A percentile compares a stretch with the other conserved stretches of the same genome.
Conservation (phyloP, 1,284 basidiomycete species). For the Boletus smithii region DNA sequence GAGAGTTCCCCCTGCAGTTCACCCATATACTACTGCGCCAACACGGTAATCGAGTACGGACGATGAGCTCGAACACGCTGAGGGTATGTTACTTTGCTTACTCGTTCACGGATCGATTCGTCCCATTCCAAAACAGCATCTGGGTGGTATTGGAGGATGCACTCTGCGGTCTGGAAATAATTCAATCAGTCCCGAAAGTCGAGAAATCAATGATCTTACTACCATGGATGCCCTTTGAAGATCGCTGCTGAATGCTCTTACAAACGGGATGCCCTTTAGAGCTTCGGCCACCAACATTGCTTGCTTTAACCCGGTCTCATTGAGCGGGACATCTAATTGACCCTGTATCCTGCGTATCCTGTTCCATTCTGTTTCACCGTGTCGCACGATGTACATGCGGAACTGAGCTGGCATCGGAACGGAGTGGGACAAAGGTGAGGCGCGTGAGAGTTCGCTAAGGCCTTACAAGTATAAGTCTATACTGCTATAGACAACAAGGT, state of each 20-base stretch:
- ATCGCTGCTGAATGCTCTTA: conserved; percentile 62
- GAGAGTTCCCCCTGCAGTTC: conserved; percentile 51
- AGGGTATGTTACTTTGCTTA: conserved; percentile 30
- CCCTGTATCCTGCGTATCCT: conserved; percentile 62
- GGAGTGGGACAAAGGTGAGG: background rate
- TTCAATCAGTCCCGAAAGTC: background rate
- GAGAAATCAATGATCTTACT: conserved; percentile 36
- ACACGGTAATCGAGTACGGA: background rate
- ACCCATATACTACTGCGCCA: conserved; percentile 54
- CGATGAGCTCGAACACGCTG: background rate
- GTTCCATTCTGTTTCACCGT: conserved; percentile 74
- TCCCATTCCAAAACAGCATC: conserved; percentile 42
- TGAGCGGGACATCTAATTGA: conserved; percentile 62
- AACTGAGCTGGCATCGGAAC: conserved; percentile 28
- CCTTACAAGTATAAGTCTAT: no score
- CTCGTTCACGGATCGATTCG: conserved; percentile 59
- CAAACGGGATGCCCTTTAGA: conserved; percentile 50
- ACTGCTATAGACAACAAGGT: no score
- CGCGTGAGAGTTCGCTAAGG: conserved; percentile 1
- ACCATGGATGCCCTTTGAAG: conserved; percentile 59
- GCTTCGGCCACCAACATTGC: conserved; percentile 51
- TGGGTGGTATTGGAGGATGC: conserved; percentile 54
- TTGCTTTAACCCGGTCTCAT: conserved; percentile 55
- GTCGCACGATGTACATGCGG: conserved; percentile 63
- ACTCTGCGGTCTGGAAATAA: conserved; percentile 55